Evolutionary conservation across 106 monocot genomes (phyloP).

Genomic region (Chionographis japonica): DNA sequence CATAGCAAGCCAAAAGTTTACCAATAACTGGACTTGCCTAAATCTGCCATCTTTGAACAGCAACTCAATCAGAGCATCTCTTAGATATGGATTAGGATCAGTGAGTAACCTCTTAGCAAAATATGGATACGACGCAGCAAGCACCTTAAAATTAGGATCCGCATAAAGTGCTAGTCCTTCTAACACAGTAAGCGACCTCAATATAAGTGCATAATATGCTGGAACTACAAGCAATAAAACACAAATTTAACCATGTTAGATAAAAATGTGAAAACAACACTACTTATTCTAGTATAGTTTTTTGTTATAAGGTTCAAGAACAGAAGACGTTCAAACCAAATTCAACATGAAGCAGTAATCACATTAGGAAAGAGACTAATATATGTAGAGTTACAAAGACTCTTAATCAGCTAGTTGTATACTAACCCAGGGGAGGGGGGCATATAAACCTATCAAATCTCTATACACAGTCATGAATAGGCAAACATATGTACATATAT

Average conservation of each 20-base stretch:
- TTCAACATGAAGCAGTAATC: neutral
- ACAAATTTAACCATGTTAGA: neutral
- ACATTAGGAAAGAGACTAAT: neutral
- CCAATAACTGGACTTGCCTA: conserved; percentile 43
- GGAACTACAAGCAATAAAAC: conserved; percentile 63
- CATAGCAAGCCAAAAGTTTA: neutral
- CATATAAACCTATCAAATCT: too few relatives aligned
- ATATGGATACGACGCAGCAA: conserved; percentile 99
- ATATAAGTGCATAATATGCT: conserved; percentile 95
- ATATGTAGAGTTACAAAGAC: too few relatives aligned
- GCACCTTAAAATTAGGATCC: conserved; percentile 97
- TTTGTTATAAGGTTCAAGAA: too few relatives aligned
- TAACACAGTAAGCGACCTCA: conserved; percentile 95
- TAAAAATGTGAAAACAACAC: neutral
- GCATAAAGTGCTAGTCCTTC: conserved; percentile 96
- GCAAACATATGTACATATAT: too few relatives aligned
- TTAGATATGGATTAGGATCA: conserved; percentile 99
- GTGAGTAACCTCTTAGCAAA: conserved; percentile 99
- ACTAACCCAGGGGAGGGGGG: too few relatives aligned
- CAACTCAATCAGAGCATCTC: conserved; percentile 96
- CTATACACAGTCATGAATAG: too few relatives aligned
- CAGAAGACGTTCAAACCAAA: neutral
- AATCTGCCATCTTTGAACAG: conserved; percentile 99
- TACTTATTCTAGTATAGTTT: neutral
- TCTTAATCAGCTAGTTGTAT: too few relatives aligned